These are phyloP conservation scores for Omphalea diandra DNA, from an alignment of 441 rosid species.

Conservation along the genomic window DNA sequence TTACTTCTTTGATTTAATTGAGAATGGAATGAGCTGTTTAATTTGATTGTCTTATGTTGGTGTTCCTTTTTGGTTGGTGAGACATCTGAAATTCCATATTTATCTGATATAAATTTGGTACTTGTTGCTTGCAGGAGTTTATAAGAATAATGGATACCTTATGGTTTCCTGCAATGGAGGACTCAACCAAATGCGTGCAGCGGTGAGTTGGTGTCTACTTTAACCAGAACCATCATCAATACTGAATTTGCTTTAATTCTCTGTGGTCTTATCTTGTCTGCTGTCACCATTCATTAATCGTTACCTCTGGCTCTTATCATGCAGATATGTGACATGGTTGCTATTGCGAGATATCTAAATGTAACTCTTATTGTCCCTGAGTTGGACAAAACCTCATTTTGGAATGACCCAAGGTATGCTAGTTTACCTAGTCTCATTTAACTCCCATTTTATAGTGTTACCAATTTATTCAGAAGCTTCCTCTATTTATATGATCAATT, in stretches of 20 bases:
- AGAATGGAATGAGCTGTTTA: too few relatives aligned
- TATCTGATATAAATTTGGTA: slow-evolving; percentile 16
- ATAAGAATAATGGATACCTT: slow-evolving; percentile 91
- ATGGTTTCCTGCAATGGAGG: slow-evolving; percentile 99
- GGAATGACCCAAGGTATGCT: slow-evolving; percentile 87
- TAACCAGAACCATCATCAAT: background rate
- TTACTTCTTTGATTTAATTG: too few relatives aligned
- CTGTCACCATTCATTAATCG: slow-evolving; percentile 1
- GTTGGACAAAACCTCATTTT: slow-evolving; percentile 83
- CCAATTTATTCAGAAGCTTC: background rate
- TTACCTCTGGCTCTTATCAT: slow-evolving; percentile 13
- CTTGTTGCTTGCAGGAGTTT: slow-evolving; percentile 51
- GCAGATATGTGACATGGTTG: slow-evolving; percentile 94
- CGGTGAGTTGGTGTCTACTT: slow-evolving; percentile 46
- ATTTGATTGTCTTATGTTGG: background rate
- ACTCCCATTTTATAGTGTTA: background rate
- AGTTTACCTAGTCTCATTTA: slow-evolving; percentile 2
- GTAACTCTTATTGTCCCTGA: slow-evolving; percentile 89
- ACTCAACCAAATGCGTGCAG: slow-evolving; percentile 99
- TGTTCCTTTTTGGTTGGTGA: background rate
- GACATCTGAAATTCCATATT: slow-evolving; percentile 5
- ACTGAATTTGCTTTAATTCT: background rate
- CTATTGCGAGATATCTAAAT: slow-evolving; percentile 78
- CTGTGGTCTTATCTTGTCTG: background rate
- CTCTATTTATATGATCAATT: slow-evolving; percentile 10